These are phyloP conservation scores for Sindora glabra DNA, from an alignment of 306 rosid genomes.

Conservation along the genomic window DNA sequence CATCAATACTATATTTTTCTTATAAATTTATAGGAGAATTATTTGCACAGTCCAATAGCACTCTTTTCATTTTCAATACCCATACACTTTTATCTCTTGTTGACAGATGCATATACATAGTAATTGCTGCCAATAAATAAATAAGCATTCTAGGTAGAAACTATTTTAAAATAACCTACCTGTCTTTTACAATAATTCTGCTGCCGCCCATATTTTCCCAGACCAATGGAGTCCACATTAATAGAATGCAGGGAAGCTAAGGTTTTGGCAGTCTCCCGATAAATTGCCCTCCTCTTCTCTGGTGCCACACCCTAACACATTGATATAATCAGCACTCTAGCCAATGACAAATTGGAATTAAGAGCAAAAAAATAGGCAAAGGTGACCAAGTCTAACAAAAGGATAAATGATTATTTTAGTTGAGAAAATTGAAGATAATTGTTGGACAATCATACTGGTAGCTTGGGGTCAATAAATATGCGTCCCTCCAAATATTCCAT, in stretches of 20 bases:
- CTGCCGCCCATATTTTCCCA: constrained; percentile 69
- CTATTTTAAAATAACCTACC: too few relatives aligned
- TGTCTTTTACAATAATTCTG: constrained; percentile 51
- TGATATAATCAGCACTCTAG: constrained; percentile 14
- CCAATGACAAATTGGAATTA: background rate
- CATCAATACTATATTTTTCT: too few relatives aligned
- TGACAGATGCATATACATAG: too few relatives aligned
- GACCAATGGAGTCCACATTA: constrained; percentile 67
- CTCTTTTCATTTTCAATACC: too few relatives aligned
- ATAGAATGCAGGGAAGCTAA: constrained; percentile 74
- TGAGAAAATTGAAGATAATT: background rate
- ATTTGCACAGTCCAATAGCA: too few relatives aligned
- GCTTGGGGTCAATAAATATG: constrained; percentile 58
- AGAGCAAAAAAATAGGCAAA: background rate
- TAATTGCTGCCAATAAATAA: too few relatives aligned
- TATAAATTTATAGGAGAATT: too few relatives aligned
- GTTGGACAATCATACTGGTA: constrained; percentile 50
- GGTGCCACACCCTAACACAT: constrained; percentile 60
- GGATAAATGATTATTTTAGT: background rate
- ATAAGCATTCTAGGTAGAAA: too few relatives aligned
- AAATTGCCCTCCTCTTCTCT: constrained; percentile 55
- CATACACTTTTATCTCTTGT: too few relatives aligned
- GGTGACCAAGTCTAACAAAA: background rate
- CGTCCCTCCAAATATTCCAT: constrained; percentile 96
- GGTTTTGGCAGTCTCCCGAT: constrained; percentile 50